Conservation (phyloP, 257 asterid genomes). For the Thymus mandschuricus region DNA sequence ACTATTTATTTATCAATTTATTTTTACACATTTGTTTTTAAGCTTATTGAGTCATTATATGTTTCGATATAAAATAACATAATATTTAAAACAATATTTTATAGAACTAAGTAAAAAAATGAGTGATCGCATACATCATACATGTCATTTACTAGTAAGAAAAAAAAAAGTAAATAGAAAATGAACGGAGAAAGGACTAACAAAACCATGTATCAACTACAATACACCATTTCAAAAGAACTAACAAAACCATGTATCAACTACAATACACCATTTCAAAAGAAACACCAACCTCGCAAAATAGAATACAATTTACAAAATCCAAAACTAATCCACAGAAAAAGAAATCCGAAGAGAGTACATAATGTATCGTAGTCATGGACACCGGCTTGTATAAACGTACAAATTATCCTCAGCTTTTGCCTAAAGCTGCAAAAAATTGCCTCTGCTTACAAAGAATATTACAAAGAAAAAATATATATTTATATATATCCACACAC, state of each 20-base stretch:
- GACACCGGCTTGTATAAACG: constrained; percentile 32
- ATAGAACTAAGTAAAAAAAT: too few species aligned
- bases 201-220: background rate
- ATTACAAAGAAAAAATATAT: constrained; percentile 54
- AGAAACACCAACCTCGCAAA: background rate
- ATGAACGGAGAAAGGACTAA: background rate
- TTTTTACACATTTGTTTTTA: too few species aligned
- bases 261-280: background rate
- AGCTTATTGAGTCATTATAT: too few species aligned
- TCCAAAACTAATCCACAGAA: background rate
- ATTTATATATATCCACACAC: constrained; percentile 54
- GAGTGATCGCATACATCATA: too few species aligned
- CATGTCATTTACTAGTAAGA: too few species aligned
- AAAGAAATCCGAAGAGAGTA: constrained; percentile 11
- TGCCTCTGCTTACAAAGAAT: constrained; percentile 74
- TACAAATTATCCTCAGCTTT: constrained; percentile 48
- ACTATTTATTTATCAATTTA: too few species aligned
- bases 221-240: background rate
- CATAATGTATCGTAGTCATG: constrained; percentile 23
- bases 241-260: background rate
- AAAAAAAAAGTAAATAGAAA: background rate
- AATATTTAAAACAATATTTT: too few species aligned
- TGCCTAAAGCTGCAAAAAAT: constrained; percentile 79
- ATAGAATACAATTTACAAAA: constrained; percentile 9
- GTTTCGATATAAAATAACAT: too few species aligned